phyloP scores from a whole-genome alignment of 768 basidiomycete genomes.

The Rhodotorula toruloides region DNA sequence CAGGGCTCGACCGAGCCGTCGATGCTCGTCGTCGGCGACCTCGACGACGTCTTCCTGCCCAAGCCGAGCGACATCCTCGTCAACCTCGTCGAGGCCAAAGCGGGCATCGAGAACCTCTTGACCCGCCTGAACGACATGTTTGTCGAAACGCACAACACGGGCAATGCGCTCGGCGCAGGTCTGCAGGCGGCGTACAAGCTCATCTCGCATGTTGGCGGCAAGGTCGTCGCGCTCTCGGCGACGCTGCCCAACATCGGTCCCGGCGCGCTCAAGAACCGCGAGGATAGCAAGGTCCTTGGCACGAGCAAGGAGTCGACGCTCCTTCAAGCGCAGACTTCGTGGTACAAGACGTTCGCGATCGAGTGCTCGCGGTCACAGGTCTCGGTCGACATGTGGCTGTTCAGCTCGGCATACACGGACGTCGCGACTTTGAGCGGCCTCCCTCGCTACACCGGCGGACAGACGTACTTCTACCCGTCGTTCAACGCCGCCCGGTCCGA shows the following conservation, averaged over 20 bases:
- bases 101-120: conserved; percentile 73
- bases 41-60: conserved; percentile 94
- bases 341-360: conserved; percentile 98
- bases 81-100: conserved; percentile 78
- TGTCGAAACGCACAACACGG: conserved; percentile 79
- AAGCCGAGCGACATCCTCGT: conserved; percentile 95
- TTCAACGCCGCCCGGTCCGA: conserved; percentile 92
- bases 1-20: conserved; percentile 60
- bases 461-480: conserved; percentile 96
- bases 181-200: conserved; percentile 93
- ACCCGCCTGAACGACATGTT: conserved; percentile 91
- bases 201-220: conserved; percentile 89
- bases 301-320: conserved; percentile 92
- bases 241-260: conserved; percentile 75
- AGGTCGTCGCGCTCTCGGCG: conserved; percentile 80
- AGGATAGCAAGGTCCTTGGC: conserved; percentile 65
- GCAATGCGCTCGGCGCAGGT: conserved; percentile 89
- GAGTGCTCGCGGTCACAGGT: conserved; percentile 96
- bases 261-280: conserved; percentile 44
- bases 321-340: conserved; percentile 84
- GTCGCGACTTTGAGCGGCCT: conserved; percentile 87
- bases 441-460: conserved; percentile 94
- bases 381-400: conserved; percentile 98
- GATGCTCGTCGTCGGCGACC: conserved; percentile 96
- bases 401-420: conserved; percentile 87